Base-by-base conservation (phyloP, 345 rosid species). In the Diplotaxis tenuifolia region DNA sequence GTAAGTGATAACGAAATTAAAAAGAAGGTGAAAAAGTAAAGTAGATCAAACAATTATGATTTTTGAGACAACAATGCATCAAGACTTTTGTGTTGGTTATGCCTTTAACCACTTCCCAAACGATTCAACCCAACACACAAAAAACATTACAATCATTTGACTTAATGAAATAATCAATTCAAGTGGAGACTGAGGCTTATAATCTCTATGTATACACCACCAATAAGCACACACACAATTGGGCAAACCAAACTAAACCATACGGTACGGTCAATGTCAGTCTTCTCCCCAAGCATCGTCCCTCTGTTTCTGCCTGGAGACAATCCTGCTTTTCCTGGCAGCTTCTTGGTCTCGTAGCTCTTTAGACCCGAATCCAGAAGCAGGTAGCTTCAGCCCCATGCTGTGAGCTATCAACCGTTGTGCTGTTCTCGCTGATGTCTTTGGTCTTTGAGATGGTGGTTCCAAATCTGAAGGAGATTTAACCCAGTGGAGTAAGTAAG, bases 241-340 rank as follows among this genome's bases (percentile, higher is more conserved):
- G 50, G 6, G 52, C 18, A 55, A 31, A 28, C 15, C 15, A 10
- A 61, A 67, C 62, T 3, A 27, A 27, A 27, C 29, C 29, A 10
- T 23, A 27, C n/a, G 42, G 23, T 18, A 6, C 2, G 32, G 62
- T 28, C 14, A 65, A 29, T 18, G 69, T 78, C 69, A 80, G 53
- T 89, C 96, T 21, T 74, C 78, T 29, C 99, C 99, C 99, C 99
- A 89, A 52, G 96, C 97, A 82, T 89, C 96, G 18, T 87, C 95
- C 55, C 76, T 84, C 84, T 89, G 72, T 65, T 87, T 89, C 73
- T 91, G 97, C 80, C 98, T 86, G 0, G 83, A 61, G 75, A 81
- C 82, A 31, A 94, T 94, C 6, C 97, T 85, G 29, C 80, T 89
- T 73, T 82, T 88, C 65, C 98, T 82, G 45, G 93, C 93, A 82